Conservation (phyloP, 192 early-diverging fungal genomes). For the Podila horticola region DNA sequence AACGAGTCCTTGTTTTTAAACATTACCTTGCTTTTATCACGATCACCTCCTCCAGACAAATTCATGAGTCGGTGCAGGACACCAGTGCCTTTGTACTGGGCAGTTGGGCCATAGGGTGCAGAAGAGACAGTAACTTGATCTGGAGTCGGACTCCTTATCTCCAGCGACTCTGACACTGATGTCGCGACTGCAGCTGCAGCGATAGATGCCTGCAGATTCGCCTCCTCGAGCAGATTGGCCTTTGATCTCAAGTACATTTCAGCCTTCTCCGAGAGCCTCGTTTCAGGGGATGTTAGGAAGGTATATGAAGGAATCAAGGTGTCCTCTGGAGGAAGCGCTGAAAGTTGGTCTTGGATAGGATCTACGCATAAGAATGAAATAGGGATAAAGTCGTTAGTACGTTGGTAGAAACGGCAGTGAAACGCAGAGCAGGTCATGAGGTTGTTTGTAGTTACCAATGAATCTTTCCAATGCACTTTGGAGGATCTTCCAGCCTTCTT, state of each 20-base stretch:
- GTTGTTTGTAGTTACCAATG: slow-evolving; percentile 13
- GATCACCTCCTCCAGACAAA: slow-evolving; percentile 27
- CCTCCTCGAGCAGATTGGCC: slow-evolving; percentile 27
- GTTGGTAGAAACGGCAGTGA: not conserved
- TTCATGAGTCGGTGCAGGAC: slow-evolving; percentile 43
- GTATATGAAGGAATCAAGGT: slow-evolving; percentile 37
- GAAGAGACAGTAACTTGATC: slow-evolving; percentile 1
- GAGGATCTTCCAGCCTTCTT: slow-evolving; percentile 35
- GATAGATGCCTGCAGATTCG: slow-evolving; percentile 25
- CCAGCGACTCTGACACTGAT: no score
- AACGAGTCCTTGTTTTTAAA: not conserved
- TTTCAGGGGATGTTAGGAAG: slow-evolving; percentile 8
- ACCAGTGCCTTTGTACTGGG: slow-evolving; percentile 30
- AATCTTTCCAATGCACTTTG: slow-evolving; percentile 28
- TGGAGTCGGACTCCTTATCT: slow-evolving; percentile 13
- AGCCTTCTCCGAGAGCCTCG: slow-evolving; percentile 40
- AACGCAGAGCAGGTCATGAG: not conserved
- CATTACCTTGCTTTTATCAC: slow-evolving; percentile 1
- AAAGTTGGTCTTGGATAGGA: slow-evolving; percentile 10
- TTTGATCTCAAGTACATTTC: slow-evolving; percentile 25
- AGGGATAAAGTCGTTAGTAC: not conserved
- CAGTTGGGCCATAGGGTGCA: slow-evolving; percentile 12
- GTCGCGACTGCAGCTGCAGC: slow-evolving; percentile 18
- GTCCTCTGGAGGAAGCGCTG: slow-evolving; percentile 36
- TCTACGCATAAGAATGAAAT: not conserved